Evolutionary conservation across 208 protist species (phyloP).

Genomic region (Crithidia thermophila): DNA sequence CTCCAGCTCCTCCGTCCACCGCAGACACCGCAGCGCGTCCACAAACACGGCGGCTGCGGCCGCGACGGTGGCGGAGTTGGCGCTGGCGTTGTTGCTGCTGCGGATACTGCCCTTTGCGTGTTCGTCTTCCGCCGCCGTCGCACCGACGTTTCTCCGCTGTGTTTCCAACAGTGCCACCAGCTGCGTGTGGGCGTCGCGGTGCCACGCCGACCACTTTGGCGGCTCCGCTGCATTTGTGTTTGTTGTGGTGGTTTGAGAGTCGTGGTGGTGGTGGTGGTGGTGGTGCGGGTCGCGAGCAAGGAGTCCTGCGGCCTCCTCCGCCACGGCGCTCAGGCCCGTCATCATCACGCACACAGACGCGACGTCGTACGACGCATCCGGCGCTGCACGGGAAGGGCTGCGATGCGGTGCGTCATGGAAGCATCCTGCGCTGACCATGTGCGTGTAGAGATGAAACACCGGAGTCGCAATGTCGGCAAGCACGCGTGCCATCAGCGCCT

Average conservation of each 20-base stretch:
- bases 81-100: no score
- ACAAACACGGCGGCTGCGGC: slow-evolving; percentile 2
- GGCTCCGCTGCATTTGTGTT: background rate
- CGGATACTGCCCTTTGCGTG: no score
- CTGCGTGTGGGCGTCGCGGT: background rate
- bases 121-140: no score
- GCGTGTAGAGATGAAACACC: background rate
- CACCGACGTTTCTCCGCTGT: background rate
- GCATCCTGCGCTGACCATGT: no score
- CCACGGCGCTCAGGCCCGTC: slow-evolving; percentile 20
- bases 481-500: slow-evolving; percentile 6
- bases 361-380: no score
- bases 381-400: no score
- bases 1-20: slow-evolving; percentile 26
- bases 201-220: slow-evolving; percentile 3
- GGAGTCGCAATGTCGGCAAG: slow-evolving; percentile 11
- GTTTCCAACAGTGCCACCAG: background rate
- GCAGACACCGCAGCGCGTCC: slow-evolving; percentile 24
- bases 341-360: slow-evolving; percentile 19
- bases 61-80: background rate
- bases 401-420: no score
- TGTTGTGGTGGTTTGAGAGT: background rate
- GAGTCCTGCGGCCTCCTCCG: slow-evolving; percentile 13
- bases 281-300: background rate
- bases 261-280: background rate